Evolutionary conservation across 108 stramenopile genomes (phyloP).

Genomic region (Epipyxis sp.): DNA sequence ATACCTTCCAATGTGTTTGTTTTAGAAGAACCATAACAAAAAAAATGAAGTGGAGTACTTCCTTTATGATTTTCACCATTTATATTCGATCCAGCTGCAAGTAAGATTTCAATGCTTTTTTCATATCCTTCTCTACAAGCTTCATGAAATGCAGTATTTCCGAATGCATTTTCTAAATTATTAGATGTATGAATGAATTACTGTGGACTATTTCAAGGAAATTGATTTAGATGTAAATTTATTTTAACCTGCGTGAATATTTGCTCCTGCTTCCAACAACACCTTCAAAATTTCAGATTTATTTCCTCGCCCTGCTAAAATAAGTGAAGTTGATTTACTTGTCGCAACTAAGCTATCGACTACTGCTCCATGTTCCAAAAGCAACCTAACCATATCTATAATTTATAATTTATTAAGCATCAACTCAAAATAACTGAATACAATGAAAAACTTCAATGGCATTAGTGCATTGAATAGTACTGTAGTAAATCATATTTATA

Average conservation of each 20-base stretch:
- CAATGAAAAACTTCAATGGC: too few relatives aligned
- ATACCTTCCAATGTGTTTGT: not conserved
- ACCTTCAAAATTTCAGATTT: too few relatives aligned
- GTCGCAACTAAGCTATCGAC: not conserved
- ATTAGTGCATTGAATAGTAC: too few relatives aligned
- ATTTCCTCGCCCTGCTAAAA: too few relatives aligned
- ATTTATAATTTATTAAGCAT: too few relatives aligned
- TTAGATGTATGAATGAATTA: too few relatives aligned
- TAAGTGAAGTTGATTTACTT: not conserved
- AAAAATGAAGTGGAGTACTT: not conserved
- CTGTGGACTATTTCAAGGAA: too few relatives aligned
- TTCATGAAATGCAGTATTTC: slow-evolving; percentile 5
- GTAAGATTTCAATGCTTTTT: not conserved
- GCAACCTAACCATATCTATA: not conserved
- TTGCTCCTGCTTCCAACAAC: too few relatives aligned
- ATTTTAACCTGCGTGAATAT: too few relatives aligned
- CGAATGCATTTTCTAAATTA: not conserved
- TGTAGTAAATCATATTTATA: too few relatives aligned
- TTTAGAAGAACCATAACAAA: not conserved
- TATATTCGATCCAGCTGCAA: not conserved
- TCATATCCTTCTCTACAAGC: not conserved
- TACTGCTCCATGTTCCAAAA: not conserved
- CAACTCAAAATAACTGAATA: too few relatives aligned
- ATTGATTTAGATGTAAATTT: too few relatives aligned
- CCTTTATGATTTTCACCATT: not conserved